Base-by-base conservation (phyloP, 768 basidiomycete genomes). In the Hericium alpestre region DNA sequence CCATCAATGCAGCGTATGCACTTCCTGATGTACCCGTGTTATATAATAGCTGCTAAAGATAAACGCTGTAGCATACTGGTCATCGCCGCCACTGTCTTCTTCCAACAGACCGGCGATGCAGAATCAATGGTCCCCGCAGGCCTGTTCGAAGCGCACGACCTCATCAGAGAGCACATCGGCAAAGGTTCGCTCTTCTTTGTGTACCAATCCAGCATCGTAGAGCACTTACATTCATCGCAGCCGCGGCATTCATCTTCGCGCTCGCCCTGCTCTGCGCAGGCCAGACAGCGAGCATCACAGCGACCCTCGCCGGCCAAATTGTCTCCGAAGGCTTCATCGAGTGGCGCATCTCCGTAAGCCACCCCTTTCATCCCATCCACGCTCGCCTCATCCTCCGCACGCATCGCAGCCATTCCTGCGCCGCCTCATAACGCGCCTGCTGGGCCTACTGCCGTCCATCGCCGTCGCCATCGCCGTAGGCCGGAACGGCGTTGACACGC, bases 1-100 rank as follows among this genome's bases (percentile, higher is more conserved):
- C 90, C 27, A 92, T 94, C 68, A 96, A 96, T 69, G 80, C 90
- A 7, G 66, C 86, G 87, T 86, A 59, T 58, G 80, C 49, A 4
- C 6, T 13, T 7, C n/a, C n/a, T 9, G 4, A 7, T 11, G 10
- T 11, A 16, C 8, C 25, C 11, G 11, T 37, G 10, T 16, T 51
- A 5, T 51, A 5, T 22, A 7, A 25, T 50, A 1, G 10, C 22
- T 18, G 10, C 22, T 37, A 22, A 25, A 25, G 5, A 11, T 3
- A 11, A 46, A 18, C 37, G 50, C 15, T 51, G 41, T 40, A 55
- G 54, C 22, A 55, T 55, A 15, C 41, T 55, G 3, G 18, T 55
- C n/a, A 43, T 55, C 22, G 39, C 54, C 13, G 43, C 40, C 20
- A 47, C 15, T 22, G 54, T 55, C 25, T 55, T 55, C 18, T 55